Percentiles rank a stretch among this genome's conserved stretches.
Evolutionary conservation across 2,329 filamentous ascomycete species (phyloP).

Genomic region (Arthrobotrys pseudoclavata): DNA sequence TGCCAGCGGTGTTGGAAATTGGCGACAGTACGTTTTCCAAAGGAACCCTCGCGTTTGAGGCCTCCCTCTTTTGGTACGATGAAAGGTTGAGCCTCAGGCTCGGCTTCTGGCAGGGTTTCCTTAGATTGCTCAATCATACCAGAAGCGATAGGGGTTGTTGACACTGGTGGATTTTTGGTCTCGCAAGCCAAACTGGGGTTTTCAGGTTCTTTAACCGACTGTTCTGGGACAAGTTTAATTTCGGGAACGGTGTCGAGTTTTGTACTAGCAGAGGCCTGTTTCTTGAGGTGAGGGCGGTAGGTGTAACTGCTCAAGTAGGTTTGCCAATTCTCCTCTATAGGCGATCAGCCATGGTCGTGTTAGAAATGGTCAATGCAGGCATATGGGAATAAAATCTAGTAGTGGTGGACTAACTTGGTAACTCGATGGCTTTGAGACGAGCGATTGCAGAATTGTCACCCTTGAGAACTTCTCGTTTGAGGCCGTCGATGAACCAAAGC

Average conservation of each 20-base stretch:
- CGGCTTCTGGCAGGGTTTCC: neutral
- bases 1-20: neutral
- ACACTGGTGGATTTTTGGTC: neutral
- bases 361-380: neutral
- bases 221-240: neutral
- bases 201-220: neutral
- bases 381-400: neutral
- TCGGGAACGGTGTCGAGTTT: neutral
- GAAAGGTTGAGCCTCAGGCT: neutral
- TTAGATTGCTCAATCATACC: neutral
- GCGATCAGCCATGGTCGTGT: neutral
- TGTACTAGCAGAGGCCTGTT: neutral
- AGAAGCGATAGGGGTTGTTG: neutral
- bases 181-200: neutral
- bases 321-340: neutral
- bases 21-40: neutral
- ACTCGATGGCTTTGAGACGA: constrained; percentile 15
- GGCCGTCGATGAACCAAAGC: constrained; percentile 38
- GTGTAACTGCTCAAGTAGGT: neutral
- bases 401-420: constrained; percentile 14
- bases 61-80: neutral
- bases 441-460: constrained; percentile 16
- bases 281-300: neutral
- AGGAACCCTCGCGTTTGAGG: neutral
- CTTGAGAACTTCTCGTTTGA: constrained; percentile 36